Evolutionary conservation across 371 early-diverging fungal genomes (phyloP), one percentile per base, ranked within the genome.

Genomic region (Zychaea mexicana): DNA sequence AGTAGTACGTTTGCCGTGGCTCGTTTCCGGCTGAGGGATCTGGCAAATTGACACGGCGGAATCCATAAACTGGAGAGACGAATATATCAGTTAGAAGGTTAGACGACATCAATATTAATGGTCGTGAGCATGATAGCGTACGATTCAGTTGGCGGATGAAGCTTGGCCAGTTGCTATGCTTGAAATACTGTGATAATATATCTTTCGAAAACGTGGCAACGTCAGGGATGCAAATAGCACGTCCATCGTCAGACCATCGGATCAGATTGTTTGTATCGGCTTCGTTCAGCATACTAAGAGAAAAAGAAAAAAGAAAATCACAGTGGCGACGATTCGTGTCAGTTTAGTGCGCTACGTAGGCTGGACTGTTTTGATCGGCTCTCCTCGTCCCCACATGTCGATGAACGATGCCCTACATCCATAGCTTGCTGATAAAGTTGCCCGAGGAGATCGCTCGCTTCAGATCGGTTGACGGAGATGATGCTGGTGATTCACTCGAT

Each of bases 161-260:
- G 31, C 60, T 60, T 8, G 60, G 46, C 46, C 49, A 60, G 15
- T 60, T 60, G 31, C 33, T 60, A 47, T 60, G 60, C 19, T 45
- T 47, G 19, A 60, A 60, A 22, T 60, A 60, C 24, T 60, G 60
- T 47, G 60, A 49, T 13, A 60, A 30, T 3, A 60, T 33, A 12
- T 46, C 17, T 17, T 33, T 38, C 1, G 60, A 49, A 49, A 60
- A 60, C 3, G 28, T 49, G 19, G 87, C 84, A 7, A 86, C 83
- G 49, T 86, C 84, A 9, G 84, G 73, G 13, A 89, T 87, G 59
- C 85, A 82, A 55, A 89, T 86, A 22, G 83, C 71, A 60, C 84
- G 84, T 45, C 88, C 89, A 21, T 36, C 56, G 0, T n/a, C 31
- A 28, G 59, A 58, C 59, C 59, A 58, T n/a, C 45, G 59, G 3